Percentiles rank a stretch among this genome's conserved stretches.
These are phyloP conservation scores for Solanum raphanifolium DNA, from an alignment of 257 asterid species.

Conservation along the genomic window DNA sequence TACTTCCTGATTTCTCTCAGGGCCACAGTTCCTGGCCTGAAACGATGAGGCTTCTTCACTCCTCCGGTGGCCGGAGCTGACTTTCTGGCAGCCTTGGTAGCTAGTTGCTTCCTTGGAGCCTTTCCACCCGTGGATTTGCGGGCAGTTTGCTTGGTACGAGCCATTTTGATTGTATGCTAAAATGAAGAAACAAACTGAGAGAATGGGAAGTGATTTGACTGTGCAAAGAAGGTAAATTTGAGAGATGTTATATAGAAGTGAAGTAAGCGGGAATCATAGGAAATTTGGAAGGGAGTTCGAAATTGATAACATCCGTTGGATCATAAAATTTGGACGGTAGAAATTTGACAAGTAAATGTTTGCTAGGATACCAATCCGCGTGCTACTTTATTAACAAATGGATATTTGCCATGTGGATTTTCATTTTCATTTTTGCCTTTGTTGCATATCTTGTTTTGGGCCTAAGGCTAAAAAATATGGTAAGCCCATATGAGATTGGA, in stretches of 20 bases:
- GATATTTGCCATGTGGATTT: neutral
- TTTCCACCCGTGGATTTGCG: constrained; percentile 74
- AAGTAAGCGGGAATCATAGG: constrained; percentile 15
- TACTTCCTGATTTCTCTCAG: constrained; percentile 68
- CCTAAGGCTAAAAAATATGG: neutral
- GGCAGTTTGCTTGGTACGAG: constrained; percentile 72
- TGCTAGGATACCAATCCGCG: neutral
- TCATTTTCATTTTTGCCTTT: neutral
- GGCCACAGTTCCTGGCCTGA: constrained; percentile 79
- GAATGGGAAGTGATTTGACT: neutral
- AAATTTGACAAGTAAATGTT: neutral
- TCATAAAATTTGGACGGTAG: neutral
- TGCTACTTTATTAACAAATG: neutral
- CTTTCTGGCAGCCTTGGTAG: constrained; percentile 74
- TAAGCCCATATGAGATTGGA: neutral
- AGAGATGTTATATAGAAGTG: neutral
- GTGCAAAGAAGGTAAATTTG: neutral
- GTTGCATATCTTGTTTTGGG: neutral
- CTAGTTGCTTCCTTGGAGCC: constrained; percentile 76
- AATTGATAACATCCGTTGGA: neutral
- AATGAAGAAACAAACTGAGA: neutral
- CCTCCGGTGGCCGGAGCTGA: constrained; percentile 83
- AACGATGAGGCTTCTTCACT: constrained; percentile 71
- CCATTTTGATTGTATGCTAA: constrained; percentile 13
- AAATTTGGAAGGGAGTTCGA: constrained; percentile 7